These are phyloP conservation scores for Blastobotrys illinoisensis DNA, from an alignment of 1,139 yeast species.

Conservation along the genomic window DNA sequence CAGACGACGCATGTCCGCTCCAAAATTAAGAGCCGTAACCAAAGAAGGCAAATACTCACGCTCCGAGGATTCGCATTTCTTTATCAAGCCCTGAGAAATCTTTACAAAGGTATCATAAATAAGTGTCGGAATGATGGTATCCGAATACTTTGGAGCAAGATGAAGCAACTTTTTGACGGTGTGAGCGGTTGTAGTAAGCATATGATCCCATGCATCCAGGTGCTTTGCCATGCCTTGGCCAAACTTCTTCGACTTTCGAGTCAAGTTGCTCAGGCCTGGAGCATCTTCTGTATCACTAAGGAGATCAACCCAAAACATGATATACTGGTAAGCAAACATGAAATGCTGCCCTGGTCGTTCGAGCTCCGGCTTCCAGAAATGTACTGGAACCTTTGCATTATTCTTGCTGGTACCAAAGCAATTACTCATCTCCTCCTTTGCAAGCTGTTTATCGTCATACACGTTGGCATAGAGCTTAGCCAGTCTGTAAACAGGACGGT, in stretches of 20 bases:
- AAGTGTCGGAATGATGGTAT: conserved; percentile 44
- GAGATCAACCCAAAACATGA: conserved; percentile 55
- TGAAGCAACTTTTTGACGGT: conserved; percentile 44
- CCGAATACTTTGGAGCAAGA: conserved; percentile 49
- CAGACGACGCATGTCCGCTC: conserved; percentile 47
- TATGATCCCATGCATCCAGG: conserved; percentile 57
- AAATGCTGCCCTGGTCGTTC: conserved; percentile 95
- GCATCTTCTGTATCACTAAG: conserved; percentile 53
- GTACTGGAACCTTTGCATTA: conserved; percentile 55
- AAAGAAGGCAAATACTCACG: conserved; percentile 17
- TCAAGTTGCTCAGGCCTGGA: conserved; percentile 51
- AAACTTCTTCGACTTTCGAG: conserved; percentile 68
- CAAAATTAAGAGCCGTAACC: conserved; percentile 32
- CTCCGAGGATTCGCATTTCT: conserved; percentile 16
- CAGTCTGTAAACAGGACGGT: conserved; percentile 71
- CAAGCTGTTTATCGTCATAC: conserved; percentile 46
- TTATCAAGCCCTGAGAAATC: conserved; percentile 20
- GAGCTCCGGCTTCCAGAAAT: conserved; percentile 87
- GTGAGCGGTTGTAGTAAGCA: conserved; percentile 47
- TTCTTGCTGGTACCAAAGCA: conserved; percentile 45
- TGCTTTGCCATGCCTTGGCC: conserved; percentile 68
- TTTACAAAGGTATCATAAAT: conserved; percentile 41
- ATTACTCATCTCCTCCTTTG: conserved; percentile 58
- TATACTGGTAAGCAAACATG: conserved; percentile 66
- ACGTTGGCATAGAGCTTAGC: conserved; percentile 59